Evolutionary conservation across 2,329 filamentous ascomycete species (phyloP).

Genomic region (Gremmenia infestans): DNA sequence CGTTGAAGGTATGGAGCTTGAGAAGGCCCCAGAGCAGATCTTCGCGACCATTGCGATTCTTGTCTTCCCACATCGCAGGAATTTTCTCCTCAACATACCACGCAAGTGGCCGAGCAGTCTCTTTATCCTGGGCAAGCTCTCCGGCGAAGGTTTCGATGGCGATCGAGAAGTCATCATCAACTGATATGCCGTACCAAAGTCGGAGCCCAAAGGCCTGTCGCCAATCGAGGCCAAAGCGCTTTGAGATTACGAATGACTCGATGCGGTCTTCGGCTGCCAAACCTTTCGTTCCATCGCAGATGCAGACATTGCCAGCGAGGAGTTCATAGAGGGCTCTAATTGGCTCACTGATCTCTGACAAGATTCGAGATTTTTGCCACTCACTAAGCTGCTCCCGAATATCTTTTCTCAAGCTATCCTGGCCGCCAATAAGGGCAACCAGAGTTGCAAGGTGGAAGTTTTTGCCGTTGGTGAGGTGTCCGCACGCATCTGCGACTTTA

Average conservation of each 20-base stretch:
- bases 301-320: conserved; percentile 79
- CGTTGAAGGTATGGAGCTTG: conserved; percentile 68
- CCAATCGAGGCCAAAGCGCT: conserved; percentile 86
- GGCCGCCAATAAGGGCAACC: conserved; percentile 74
- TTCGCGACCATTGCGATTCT: conserved; percentile 54
- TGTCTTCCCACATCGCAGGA: conserved; percentile 55
- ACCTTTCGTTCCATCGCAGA: conserved; percentile 70
- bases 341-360: conserved; percentile 81
- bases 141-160: conserved; percentile 70
- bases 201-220: conserved; percentile 87
- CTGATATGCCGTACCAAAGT: conserved; percentile 77
- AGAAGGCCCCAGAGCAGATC: conserved; percentile 85
- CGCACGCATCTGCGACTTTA: conserved; percentile 77
- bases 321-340: conserved; percentile 87
- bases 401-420: conserved; percentile 63
- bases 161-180: conserved; percentile 62
- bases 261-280: conserved; percentile 74
- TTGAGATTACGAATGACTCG: conserved; percentile 74
- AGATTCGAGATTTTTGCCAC: conserved; percentile 77
- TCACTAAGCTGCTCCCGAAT: conserved; percentile 76
- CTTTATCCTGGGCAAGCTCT: conserved; percentile 66
- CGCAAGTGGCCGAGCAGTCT: conserved; percentile 64
- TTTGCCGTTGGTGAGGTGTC: conserved; percentile 66
- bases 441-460: conserved; percentile 83
- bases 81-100: conserved; percentile 62